Percentiles rank a stretch among this genome's conserved stretches.
Evolutionary conservation across 2,329 filamentous ascomycete genomes (phyloP).

Genomic region (Phaeosphaeria sp.): DNA sequence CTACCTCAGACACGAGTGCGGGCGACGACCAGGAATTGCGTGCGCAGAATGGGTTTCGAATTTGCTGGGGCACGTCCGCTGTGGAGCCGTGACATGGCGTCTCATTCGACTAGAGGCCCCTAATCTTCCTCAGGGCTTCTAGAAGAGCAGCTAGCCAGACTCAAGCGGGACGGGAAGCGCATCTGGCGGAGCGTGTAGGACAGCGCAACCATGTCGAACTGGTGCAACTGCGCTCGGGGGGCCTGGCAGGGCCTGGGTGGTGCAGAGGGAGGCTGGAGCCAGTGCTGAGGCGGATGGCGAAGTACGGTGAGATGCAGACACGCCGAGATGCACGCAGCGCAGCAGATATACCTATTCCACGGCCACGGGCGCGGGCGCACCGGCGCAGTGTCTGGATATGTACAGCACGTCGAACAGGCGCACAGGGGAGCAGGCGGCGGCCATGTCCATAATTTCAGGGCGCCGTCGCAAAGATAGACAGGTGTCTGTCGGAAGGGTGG

Average conservation of each 20-base stretch:
- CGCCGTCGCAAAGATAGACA: constrained; percentile 11
- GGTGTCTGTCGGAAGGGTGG: constrained; percentile 11
- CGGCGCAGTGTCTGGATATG: not conserved
- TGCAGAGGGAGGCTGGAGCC: constrained; percentile 9
- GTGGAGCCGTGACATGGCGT: constrained; percentile 23
- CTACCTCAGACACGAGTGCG: constrained; percentile 18
- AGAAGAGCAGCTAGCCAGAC: constrained; percentile 45
- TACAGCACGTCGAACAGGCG: not conserved
- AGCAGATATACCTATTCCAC: not conserved
- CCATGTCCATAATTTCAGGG: not conserved
- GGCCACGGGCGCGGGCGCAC: no score
- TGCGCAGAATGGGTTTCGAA: constrained; percentile 35
- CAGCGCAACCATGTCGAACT: constrained; percentile 33
- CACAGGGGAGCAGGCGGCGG: not conserved
- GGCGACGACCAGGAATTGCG: constrained; percentile 5
- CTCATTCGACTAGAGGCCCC: constrained; percentile 29
- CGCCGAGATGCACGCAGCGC: not conserved
- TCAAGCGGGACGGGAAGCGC: constrained; percentile 31
- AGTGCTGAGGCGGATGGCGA: constrained; percentile 12
- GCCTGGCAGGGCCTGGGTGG: constrained; percentile 2
- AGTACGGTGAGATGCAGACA: constrained; percentile 12
- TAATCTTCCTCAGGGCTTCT: constrained; percentile 47
- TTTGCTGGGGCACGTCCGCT: constrained; percentile 18
- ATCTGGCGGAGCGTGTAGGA: constrained; percentile 25
- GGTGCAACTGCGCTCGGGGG: constrained; percentile 23